Conservation (phyloP, 2,329 filamentous ascomycete genomes). For the Colletotrichum tabaci region DNA sequence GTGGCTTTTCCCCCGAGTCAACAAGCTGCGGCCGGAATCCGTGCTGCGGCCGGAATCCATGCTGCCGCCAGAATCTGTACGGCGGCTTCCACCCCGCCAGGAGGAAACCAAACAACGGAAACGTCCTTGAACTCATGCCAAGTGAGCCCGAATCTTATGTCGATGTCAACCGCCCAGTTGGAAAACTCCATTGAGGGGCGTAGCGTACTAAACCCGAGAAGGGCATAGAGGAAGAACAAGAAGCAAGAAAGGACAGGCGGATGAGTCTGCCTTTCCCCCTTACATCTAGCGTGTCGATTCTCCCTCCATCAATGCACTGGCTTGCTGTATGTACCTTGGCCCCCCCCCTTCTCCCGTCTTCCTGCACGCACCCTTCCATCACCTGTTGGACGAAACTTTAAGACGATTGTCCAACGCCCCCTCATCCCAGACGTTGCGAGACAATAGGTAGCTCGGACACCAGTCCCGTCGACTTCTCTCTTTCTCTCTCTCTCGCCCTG, state of each 20-base stretch:
- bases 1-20: constrained; percentile 22
- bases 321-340: constrained; percentile 26
- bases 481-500: too few species aligned
- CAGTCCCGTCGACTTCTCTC: constrained; percentile 29
- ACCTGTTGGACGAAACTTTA: constrained; percentile 40
- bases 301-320: constrained; percentile 15
- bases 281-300: neutral
- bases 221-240: neutral
- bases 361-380: constrained; percentile 36
- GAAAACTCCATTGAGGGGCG: neutral
- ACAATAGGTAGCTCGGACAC: constrained; percentile 39
- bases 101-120: neutral
- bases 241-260: neutral
- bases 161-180: constrained; percentile 1
- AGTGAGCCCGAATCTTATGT: constrained; percentile 5
- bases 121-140: constrained; percentile 6
- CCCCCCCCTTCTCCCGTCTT: constrained; percentile 14
- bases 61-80: constrained; percentile 11
- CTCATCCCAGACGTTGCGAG: constrained; percentile 36
- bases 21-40: constrained; percentile 16
- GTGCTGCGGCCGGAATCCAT: constrained; percentile 10
- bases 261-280: constrained; percentile 1
- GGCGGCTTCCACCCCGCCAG: neutral
- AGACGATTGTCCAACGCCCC: constrained; percentile 19
- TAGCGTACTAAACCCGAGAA: neutral